These are phyloP conservation scores for Epichloe hybrida DNA, from an alignment of 2,329 filamentous ascomycete genomes.

Conservation along the genomic window DNA sequence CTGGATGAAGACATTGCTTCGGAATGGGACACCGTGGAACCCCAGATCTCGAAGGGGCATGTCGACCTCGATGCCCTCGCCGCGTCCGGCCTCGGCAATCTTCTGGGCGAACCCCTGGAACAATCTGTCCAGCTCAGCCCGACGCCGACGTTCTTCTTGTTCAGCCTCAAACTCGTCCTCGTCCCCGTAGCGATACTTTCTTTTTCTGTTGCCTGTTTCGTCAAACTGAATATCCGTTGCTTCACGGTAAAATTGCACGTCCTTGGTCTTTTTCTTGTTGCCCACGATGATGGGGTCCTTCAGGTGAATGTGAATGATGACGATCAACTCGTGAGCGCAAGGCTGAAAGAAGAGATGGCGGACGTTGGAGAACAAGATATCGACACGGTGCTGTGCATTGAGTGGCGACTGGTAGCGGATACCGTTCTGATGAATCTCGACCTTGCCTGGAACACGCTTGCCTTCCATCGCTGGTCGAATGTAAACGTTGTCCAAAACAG, in stretches of 20 bases:
- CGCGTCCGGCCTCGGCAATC: slow-evolving; percentile 88
- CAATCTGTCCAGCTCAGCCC: slow-evolving; percentile 84
- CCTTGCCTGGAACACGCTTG: slow-evolving; percentile 88
- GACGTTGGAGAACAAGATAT: slow-evolving; percentile 95
- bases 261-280: slow-evolving; percentile 95
- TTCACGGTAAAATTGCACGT: slow-evolving; percentile 96
- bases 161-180: slow-evolving; percentile 98
- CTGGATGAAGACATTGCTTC: slow-evolving; percentile 89
- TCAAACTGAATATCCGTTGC: slow-evolving; percentile 98
- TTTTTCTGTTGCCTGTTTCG: slow-evolving; percentile 94
- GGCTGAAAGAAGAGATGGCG: slow-evolving; percentile 99
- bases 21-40: slow-evolving; percentile 91
- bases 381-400: slow-evolving; percentile 69
- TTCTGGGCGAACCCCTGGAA: slow-evolving; percentile 97
- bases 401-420: slow-evolving; percentile 81
- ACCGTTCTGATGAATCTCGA: slow-evolving; percentile 98
- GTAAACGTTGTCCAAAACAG: slow-evolving; percentile 85
- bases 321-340: slow-evolving; percentile 88
- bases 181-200: slow-evolving; percentile 93
- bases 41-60: slow-evolving; percentile 94
- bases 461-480: slow-evolving; percentile 91
- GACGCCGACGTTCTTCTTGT: slow-evolving; percentile 84
- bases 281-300: slow-evolving; percentile 97
- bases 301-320: slow-evolving; percentile 94
- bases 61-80: slow-evolving; percentile 72